Base-by-base conservation (phyloP, 2,329 filamentous ascomycete genomes). In the Penicillium verrucosum region DNA sequence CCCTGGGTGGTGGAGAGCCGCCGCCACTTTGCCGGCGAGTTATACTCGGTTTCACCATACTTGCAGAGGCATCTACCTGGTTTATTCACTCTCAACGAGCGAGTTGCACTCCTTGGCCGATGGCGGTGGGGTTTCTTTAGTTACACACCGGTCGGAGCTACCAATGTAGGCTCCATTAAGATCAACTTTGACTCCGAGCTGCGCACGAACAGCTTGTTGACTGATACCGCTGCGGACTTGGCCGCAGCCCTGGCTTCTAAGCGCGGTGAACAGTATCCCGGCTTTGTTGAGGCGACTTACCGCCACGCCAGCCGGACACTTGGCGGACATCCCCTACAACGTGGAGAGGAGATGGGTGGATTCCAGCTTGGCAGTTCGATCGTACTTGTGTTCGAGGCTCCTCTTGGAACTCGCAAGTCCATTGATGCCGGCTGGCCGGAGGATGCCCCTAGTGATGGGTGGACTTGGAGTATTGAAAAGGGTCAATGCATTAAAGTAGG, bases 61-160 rank as follows among this genome's bases (percentile, higher is more conserved):
- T 83, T 99, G 12, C 92, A 97, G 73, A 88, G 90, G 63, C 96
- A 90, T 0, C 82, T 99, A 0, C 94, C 94, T 0, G 93, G 93
- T 2, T 85, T 99, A 1, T 99, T 99, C 78, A 97, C 93, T 0
- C 81, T 99, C 21, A 99, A 99, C 75, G 94, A 99, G 77, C 87
- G 94, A 53, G 91, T 99, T 25, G 94, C 96, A 1, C 84, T 99
- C 0, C 82, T 99, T 1, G 94, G 94, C 18, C 85, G 92, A 57
- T 99, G 94, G 94, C 89, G 92, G 54, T 95, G 91, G 84, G 94
- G 94, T 18, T 97, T 99, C 83, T 99, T 99, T 81, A 89, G 88
- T 64, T 97, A 92, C 77, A 93, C 91, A 0, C 92, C 95, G 14
- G 94, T 99, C 34, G 94, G 94, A 60, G 94, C 94, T 8, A 99